phyloP scores from a whole-genome alignment of 2,329 filamentous ascomycete genomes.

The Daldinia sp. region DNA sequence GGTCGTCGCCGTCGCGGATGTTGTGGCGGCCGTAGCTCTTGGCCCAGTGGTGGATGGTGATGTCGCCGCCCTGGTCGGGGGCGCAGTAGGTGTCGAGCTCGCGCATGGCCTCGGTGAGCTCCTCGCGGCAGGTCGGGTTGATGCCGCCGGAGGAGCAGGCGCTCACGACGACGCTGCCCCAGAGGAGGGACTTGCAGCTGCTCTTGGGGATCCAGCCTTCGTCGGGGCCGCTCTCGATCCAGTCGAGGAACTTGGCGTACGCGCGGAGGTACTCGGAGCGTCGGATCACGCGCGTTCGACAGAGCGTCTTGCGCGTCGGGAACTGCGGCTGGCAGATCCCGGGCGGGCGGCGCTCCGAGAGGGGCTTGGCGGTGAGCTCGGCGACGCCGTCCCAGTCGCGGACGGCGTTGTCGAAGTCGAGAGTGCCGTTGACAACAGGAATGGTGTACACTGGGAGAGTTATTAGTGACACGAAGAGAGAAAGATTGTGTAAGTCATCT shows the following conservation, averaged over 20 bases:
- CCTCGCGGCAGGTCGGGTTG: slow-evolving; percentile 33
- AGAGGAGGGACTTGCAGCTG: slow-evolving; percentile 30
- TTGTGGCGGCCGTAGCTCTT: slow-evolving; percentile 35
- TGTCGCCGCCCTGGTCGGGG: slow-evolving; percentile 24
- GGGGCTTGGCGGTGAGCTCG: background rate
- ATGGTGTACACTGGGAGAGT: slow-evolving; percentile 29
- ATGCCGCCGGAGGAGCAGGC: slow-evolving; percentile 21
- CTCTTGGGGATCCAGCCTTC: slow-evolving; percentile 25
- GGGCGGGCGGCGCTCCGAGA: background rate
- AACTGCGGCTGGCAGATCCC: slow-evolving; percentile 26
- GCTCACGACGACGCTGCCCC: slow-evolving; percentile 12
- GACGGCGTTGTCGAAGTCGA: slow-evolving; percentile 19
- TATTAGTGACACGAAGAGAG: too few species aligned
- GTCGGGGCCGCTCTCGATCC: slow-evolving; percentile 35
- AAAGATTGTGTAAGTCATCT: background rate
- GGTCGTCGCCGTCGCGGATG: slow-evolving; percentile 25
- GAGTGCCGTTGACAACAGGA: slow-evolving; percentile 21
- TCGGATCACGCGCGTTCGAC: slow-evolving; percentile 20
- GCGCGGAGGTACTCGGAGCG: slow-evolving; percentile 27
- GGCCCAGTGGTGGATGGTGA: slow-evolving; percentile 22
- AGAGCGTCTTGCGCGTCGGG: slow-evolving; percentile 26
- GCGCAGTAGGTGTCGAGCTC: slow-evolving; percentile 34
- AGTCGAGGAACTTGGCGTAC: slow-evolving; percentile 27
- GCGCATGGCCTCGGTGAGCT: slow-evolving; percentile 37
- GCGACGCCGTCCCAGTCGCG: slow-evolving; percentile 11